phyloP scores from a whole-genome alignment of 768 basidiomycete genomes.

The Gymnopilus dilepis region DNA sequence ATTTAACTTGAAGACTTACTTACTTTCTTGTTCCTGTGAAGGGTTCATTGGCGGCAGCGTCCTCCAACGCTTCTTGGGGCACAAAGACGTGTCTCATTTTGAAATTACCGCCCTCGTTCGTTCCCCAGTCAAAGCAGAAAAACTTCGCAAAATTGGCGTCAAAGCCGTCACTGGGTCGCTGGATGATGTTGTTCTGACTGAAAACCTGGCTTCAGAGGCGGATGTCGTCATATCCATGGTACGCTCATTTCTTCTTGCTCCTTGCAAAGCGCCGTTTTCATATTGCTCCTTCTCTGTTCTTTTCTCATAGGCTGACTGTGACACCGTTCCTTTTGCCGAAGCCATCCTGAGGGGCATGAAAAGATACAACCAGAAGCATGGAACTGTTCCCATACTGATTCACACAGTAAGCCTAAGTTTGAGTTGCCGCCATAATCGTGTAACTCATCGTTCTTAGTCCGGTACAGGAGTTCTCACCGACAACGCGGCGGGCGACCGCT shows the following conservation, averaged over 20 bases:
- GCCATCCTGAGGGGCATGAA: conserved; percentile 60
- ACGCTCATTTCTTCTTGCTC: not conserved
- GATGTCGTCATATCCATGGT: conserved; percentile 47
- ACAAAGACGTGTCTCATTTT: conserved; percentile 38
- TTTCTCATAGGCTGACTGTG: conserved; percentile 44
- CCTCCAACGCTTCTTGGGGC: conserved; percentile 44
- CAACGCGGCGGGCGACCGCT: conserved; percentile 42
- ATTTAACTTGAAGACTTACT: not conserved
- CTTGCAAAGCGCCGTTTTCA: not conserved
- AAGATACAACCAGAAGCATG: conserved; percentile 45
- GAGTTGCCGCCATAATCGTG: not conserved
- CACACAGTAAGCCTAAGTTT: conserved; percentile 54
- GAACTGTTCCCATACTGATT: conserved; percentile 53
- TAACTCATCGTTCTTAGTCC: conserved; percentile 14
- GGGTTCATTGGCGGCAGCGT: conserved; percentile 58
- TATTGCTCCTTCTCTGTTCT: conserved; percentile 8
- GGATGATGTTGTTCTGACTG: conserved; percentile 36
- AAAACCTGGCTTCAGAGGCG: conserved; percentile 43
- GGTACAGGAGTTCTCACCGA: conserved; percentile 47
- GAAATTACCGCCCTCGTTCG: conserved; percentile 52
- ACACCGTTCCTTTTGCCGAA: conserved; percentile 43
- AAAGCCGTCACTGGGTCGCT: conserved; percentile 49
- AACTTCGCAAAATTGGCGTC: conserved; percentile 42
- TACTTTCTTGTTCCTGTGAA: not conserved
- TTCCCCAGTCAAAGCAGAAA: conserved; percentile 47